phyloP scores from a whole-genome alignment of 1,284 basidiomycete species.

The Rhodotorula sp. region DNA sequence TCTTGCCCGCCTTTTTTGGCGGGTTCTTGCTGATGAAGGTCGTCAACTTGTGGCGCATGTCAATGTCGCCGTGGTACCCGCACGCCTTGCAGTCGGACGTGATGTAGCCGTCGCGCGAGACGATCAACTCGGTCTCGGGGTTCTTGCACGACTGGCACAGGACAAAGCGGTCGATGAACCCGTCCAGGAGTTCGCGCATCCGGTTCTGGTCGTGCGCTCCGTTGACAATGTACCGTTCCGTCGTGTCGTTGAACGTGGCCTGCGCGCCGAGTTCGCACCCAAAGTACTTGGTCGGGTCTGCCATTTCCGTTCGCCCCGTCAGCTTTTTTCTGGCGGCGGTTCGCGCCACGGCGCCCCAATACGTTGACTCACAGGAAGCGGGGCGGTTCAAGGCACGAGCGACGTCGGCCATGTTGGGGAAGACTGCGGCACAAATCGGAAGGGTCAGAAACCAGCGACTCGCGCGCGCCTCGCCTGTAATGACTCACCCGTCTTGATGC shows the following conservation, averaged over 20 bases:
- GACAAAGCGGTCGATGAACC: conserved; percentile 93
- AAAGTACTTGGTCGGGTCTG: conserved; percentile 98
- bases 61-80: conserved; percentile 83
- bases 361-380: conserved; percentile 61
- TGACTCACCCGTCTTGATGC: conserved; percentile 77
- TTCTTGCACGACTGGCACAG: conserved; percentile 98
- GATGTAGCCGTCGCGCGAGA: conserved; percentile 85
- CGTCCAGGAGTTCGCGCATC: conserved; percentile 91
- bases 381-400: conserved; percentile 92
- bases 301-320: not conserved
- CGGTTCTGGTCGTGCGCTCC: conserved; percentile 90
- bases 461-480: not conserved
- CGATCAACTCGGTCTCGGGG: conserved; percentile 94
- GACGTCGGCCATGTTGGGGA: conserved; percentile 98
- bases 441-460: not conserved
- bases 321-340: too few species aligned
- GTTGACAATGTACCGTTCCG: conserved; percentile 98
- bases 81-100: conserved; percentile 98
- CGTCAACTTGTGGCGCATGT: conserved; percentile 96
- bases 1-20: conserved; percentile 62
- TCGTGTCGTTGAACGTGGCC: conserved; percentile 92
- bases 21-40: conserved; percentile 99
- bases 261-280: conserved; percentile 98
- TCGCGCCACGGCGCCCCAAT: not conserved
- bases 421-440: conserved; percentile 53